A percentile compares a stretch with the other conserved stretches of the same genome.
phyloP scores from a whole-genome alignment of 1,139 yeast species.

The Diutina siamensis region DNA sequence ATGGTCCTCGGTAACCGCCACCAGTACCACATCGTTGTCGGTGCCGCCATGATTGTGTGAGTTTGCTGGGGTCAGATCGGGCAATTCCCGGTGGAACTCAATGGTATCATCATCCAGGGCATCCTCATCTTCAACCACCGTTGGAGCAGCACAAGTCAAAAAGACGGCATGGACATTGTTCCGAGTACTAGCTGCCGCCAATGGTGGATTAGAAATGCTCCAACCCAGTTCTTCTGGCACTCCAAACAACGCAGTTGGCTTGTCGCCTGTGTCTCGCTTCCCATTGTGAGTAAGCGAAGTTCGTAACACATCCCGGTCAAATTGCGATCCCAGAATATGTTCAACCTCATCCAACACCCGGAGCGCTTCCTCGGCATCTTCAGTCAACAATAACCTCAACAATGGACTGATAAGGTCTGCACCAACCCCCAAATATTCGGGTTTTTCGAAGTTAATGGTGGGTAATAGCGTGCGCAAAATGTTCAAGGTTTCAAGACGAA shows the following conservation, averaged over 20 bases:
- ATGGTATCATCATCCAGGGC: conserved; percentile 27
- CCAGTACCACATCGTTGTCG: conserved; percentile 22
- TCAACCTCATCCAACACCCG: conserved; percentile 83
- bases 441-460: conserved; percentile 60
- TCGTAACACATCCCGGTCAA: conserved; percentile 84
- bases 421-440: conserved; percentile 81
- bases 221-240: conserved; percentile 97
- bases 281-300: conserved; percentile 73
- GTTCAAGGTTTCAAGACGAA: conserved; percentile 69
- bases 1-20: conserved; percentile 39
- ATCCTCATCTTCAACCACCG: conserved; percentile 19
- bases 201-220: conserved; percentile 93
- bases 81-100: conserved; percentile 47
- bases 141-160: conserved; percentile 54
- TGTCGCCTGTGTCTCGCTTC: conserved; percentile 70
- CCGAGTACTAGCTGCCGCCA: conserved; percentile 77
- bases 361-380: conserved; percentile 77
- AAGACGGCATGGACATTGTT: conserved; percentile 94
- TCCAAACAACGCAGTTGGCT: conserved; percentile 84
- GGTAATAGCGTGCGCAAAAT: conserved; percentile 68
- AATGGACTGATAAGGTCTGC: conserved; percentile 92
- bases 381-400: conserved; percentile 70
- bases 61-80: not conserved
- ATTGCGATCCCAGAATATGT: conserved; percentile 76
- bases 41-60: conserved; percentile 38